Conservation (phyloP, 352 stramenopile species). For the Phytopythium mirpurense region DNA sequence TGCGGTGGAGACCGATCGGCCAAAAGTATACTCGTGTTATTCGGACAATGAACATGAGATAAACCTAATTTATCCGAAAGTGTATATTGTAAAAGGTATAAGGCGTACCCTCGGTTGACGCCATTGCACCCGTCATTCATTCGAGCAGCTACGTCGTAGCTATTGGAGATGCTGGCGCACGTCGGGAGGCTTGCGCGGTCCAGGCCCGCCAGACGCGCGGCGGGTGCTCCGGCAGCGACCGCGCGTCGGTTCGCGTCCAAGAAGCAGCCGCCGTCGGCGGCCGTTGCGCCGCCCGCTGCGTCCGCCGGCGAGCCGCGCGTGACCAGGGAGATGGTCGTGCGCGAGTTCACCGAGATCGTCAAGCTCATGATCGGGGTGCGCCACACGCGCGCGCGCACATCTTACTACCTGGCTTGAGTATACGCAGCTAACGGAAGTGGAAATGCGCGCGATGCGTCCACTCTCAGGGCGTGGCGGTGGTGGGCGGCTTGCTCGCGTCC, state of each 20-base stretch:
- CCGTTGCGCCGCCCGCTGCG: background rate
- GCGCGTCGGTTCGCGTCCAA: background rate
- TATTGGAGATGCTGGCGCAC: background rate
- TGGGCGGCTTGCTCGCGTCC: conserved; percentile 36
- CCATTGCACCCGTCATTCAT: background rate
- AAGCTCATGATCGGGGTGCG: conserved; percentile 58
- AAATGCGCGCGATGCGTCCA: no score
- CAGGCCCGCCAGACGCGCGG: background rate
- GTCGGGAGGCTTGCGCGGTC: background rate
- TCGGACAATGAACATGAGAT: background rate
- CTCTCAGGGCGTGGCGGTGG: conserved; percentile 37
- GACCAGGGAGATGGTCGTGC: conserved; percentile 38
- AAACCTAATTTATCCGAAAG: no score
- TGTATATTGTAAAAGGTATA: no score
- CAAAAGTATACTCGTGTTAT: background rate
- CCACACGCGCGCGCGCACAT: background rate
- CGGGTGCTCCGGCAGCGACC: background rate
- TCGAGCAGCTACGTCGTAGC: background rate
- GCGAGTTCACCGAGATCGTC: conserved; percentile 52
- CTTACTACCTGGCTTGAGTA: no score
- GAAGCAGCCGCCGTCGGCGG: background rate
- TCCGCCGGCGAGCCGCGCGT: conserved; percentile 11
- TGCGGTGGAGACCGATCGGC: background rate
- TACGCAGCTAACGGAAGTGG: no score
- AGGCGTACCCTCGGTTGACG: background rate